A percentile compares a stretch with the other conserved stretches of the same genome.
Evolutionary conservation across 2,329 filamentous ascomycete genomes (phyloP).

Genomic region (Apiospora kogelbergensis): DNA sequence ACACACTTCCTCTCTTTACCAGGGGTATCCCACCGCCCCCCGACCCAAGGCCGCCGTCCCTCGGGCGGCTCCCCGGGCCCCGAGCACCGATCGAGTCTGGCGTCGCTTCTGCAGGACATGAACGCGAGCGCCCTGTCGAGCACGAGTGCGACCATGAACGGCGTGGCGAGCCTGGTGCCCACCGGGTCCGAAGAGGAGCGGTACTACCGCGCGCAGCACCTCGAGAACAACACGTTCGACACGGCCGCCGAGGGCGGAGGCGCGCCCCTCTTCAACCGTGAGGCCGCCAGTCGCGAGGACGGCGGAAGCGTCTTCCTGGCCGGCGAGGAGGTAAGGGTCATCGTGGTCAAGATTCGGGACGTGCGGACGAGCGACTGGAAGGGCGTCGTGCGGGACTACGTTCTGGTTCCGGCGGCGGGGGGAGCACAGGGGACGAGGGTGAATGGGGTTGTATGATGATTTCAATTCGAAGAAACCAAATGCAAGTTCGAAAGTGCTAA

Average conservation of each 20-base stretch:
- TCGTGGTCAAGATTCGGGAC: conserved; percentile 80
- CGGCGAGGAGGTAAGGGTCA: conserved; percentile 81
- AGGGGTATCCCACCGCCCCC: conserved; percentile 89
- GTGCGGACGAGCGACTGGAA: conserved; percentile 94
- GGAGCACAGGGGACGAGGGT: not conserved
- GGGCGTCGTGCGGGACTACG: conserved; percentile 84
- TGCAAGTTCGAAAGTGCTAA: not conserved
- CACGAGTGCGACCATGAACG: conserved; percentile 92
- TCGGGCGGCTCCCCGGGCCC: conserved; percentile 64
- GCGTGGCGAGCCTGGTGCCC: conserved; percentile 73
- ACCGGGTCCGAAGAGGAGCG: conserved; percentile 76
- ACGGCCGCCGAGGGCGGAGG: conserved; percentile 45
- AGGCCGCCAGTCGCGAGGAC: conserved; percentile 37
- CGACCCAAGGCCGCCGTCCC: conserved; percentile 62
- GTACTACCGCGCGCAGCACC: conserved; percentile 80
- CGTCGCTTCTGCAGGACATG: conserved; percentile 81
- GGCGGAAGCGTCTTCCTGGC: conserved; percentile 68
- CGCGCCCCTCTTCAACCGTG: conserved; percentile 34
- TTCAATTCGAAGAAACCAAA: too few relatives aligned
- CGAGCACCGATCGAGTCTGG: conserved; percentile 71
- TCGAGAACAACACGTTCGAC: conserved; percentile 90
- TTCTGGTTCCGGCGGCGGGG: conserved; percentile 37
- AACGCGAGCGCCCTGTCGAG: conserved; percentile 85
- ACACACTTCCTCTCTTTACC: not conserved
- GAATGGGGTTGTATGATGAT: not conserved